Percentiles rank a stretch among this genome's conserved stretches.
phyloP scores from a whole-genome alignment of 371 early-diverging fungal species.

The Sporodiniella umbellata region DNA sequence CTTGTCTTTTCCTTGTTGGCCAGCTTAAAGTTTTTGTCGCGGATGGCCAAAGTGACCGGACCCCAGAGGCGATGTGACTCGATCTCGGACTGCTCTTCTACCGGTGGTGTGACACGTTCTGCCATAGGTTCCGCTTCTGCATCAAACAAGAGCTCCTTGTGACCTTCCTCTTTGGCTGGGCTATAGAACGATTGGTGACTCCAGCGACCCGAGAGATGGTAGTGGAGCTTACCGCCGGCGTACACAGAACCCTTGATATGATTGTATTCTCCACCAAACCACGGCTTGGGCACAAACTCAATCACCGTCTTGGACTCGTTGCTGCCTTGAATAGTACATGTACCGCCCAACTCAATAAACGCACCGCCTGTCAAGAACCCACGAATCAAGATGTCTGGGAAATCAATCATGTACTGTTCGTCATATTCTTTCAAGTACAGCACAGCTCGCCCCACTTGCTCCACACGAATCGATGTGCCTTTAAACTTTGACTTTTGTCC shows the following conservation, averaged over 20 bases:
- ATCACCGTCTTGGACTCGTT: conserved; percentile 54
- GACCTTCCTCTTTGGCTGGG: neutral
- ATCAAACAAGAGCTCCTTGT: conserved; percentile 59
- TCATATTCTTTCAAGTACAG: conserved; percentile 40
- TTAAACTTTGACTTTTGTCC: conserved; percentile 68
- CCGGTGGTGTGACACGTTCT: conserved; percentile 50
- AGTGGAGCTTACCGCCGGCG: conserved; percentile 21
- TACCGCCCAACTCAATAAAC: conserved; percentile 62
- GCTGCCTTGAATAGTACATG: conserved; percentile 51
- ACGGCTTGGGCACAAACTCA: conserved; percentile 58
- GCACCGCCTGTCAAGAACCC: conserved; percentile 61
- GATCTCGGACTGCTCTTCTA: conserved; percentile 57
- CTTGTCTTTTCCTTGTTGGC: conserved; percentile 69
- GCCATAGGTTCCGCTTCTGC: conserved; percentile 55
- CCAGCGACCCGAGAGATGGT: conserved; percentile 59
- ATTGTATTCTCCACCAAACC: conserved; percentile 53
- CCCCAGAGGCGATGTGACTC: conserved; percentile 78
- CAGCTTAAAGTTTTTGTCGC: conserved; percentile 54
- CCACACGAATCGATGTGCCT: conserved; percentile 62
- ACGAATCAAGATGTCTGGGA: conserved; percentile 60
- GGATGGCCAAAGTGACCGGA: conserved; percentile 62
- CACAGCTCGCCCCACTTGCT: conserved; percentile 57
- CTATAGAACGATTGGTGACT: conserved; percentile 53
- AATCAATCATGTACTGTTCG: conserved; percentile 58
- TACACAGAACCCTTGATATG: conserved; percentile 42